Base-by-base conservation (phyloP, 2,329 filamentous ascomycete genomes). In the Trichoderma asperellum region DNA sequence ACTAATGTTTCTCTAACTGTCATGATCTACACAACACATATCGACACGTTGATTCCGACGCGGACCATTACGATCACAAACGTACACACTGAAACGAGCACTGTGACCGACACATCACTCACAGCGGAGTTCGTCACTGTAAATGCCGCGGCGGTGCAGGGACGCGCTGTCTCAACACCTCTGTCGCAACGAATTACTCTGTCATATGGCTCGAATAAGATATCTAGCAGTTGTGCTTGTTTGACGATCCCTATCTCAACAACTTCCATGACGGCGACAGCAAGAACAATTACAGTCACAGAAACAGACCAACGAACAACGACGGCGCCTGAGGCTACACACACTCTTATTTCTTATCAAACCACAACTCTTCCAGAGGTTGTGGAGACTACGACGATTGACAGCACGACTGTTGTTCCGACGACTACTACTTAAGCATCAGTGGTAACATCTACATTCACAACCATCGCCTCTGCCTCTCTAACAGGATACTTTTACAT, bases 181-280 rank as follows among this genome's bases (percentile, higher is more conserved):
- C 58, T 61, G 11, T 61, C 37, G 37, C 58, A 61, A 21, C 58
- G 27, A 47, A 61, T 61, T 6, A 47, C 58, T 32, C 35, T 47
- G 27, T 61, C 37, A 34, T 61, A 47, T 29, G 35, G 35, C 37
- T n/a, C 58, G 35, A 61, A 24, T n/a, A 61, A 40, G 10, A 61
- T 61, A 61, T 61, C 58, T 18, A 61, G 58, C 40, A 37, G 58
- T 10, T 61, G 58, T n/a, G 58, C 37, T 47, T 61, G 58, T 47
- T n/a, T 61, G 58, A 47, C 58, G 29, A 61, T 61, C 37, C 35
- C 58, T 14, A 29, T 61, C 37, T 47, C 58, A 47, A 61, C 58
- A 12, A 34, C 2, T 21, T 61, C 40, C 4, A 24, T 32, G 24
- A 47, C 58, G 5, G 58, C 40, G 58, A 61, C 58, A 32, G 58